These are phyloP conservation scores for Bruguiera parviflora DNA, from an alignment of 345 rosid species.

Conservation along the genomic window DNA sequence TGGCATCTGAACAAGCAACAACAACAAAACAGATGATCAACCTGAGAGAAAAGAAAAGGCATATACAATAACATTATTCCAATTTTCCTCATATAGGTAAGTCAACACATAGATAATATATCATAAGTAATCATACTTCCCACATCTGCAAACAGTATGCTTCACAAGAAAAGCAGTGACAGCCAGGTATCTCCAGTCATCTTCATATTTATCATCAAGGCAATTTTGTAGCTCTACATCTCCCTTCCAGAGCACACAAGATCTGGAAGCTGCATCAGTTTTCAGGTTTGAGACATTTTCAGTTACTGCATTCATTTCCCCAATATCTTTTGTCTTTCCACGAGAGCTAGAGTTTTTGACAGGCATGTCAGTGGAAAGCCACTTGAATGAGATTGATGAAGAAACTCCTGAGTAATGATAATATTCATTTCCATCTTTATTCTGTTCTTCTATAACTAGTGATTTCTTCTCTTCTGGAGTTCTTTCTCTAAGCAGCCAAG, in stretches of 20 bases:
- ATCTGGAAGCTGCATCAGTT: constrained; percentile 20
- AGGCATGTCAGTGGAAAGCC: constrained; percentile 98
- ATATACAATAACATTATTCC: not conserved
- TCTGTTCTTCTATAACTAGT: constrained; percentile 12
- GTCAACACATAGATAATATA: not conserved
- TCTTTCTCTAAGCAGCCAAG: constrained; percentile 69
- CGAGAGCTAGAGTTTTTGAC: constrained; percentile 43
- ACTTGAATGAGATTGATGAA: constrained; percentile 77
- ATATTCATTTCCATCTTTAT: constrained; percentile 22
- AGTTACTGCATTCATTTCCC: constrained; percentile 22
- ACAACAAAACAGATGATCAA: constrained; percentile 70
- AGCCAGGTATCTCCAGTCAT: constrained; percentile 96
- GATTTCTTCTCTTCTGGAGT: constrained; percentile 28
- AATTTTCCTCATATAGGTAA: not conserved
- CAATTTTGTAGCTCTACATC: constrained; percentile 23
- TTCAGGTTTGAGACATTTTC: constrained; percentile 22
- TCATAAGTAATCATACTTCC: not conserved
- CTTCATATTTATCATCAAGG: constrained; percentile 51
- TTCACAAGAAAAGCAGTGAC: constrained; percentile 88
- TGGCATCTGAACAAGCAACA: constrained; percentile 93
- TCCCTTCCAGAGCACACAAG: constrained; percentile 17
- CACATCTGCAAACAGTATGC: constrained; percentile 69
- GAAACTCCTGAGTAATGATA: constrained; percentile 23
- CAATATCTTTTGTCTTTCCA: constrained; percentile 29
- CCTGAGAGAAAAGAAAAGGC: constrained; percentile 44